Conservation (phyloP, 345 rosid species). For the Salix arbutifolia region DNA sequence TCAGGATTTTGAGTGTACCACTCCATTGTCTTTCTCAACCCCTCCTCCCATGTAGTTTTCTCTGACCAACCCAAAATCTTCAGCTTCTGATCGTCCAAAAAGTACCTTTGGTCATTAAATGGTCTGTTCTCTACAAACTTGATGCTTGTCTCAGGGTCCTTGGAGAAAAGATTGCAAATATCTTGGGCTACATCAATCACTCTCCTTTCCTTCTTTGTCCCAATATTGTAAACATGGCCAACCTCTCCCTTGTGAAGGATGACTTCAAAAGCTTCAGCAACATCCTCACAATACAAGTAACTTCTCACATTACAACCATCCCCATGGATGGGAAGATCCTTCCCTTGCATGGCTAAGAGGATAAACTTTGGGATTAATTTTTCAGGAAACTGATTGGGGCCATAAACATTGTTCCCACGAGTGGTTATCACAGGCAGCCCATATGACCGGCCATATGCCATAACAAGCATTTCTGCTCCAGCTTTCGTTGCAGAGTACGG, state of each 20-base stretch:
- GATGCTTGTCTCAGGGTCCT: constrained; percentile 58
- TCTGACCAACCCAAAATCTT: constrained; percentile 79
- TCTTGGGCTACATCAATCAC: constrained; percentile 84
- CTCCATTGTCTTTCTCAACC: constrained; percentile 65
- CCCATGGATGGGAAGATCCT: constrained; percentile 79
- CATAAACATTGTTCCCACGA: constrained; percentile 89
- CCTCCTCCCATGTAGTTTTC: constrained; percentile 76
- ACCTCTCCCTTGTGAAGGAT: constrained; percentile 91
- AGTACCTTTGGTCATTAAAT: constrained; percentile 89
- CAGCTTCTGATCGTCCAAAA: constrained; percentile 86
- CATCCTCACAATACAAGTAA: constrained; percentile 87
- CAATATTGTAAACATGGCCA: constrained; percentile 79
- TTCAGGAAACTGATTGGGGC: constrained; percentile 88
- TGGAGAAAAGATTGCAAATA: constrained; percentile 63
- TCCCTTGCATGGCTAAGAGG: constrained; percentile 70
- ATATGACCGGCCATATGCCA: constrained; percentile 89
- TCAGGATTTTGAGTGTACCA: constrained; percentile 85
- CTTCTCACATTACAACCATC: constrained; percentile 87
- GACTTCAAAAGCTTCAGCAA: constrained; percentile 86
- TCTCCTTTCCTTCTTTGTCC: constrained; percentile 85
- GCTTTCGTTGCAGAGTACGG: constrained; percentile 93
- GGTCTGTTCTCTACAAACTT: constrained; percentile 81
- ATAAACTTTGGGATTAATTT: constrained; percentile 83
- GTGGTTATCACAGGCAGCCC: constrained; percentile 90
- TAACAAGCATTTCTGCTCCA: constrained; percentile 92